Base-by-base conservation (phyloP, 805 yeast genomes). In the Barnettozyma siamensis region DNA sequence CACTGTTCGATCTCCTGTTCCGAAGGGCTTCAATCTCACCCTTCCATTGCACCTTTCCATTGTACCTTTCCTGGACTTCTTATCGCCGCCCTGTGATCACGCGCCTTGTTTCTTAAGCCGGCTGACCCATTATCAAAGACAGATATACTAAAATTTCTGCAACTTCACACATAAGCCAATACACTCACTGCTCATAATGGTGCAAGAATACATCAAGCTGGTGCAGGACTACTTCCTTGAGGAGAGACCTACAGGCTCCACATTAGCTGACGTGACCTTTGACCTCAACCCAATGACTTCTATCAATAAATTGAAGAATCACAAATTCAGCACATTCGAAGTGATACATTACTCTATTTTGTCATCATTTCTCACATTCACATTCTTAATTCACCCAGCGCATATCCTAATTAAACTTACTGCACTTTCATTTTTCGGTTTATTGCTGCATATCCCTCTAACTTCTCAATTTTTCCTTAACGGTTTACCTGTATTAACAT, bases 391-490 rank as follows among this genome's bases (percentile, higher is more conserved):
- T 41, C 69, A 76, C 46, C 85, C 87, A 9, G 75, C 79, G 1
- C 60, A 71, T 10, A 59, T 79, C 47, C 27, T 79, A 3, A 35
- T 59, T 29, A 69, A 61, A 42, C 21, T 53, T 27, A 18, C 55
- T 50, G 42, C 55, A 47, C 43, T 58, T 62, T 31, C 66, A 67
- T 36, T 73, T 19, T 65, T 76, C 31, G 61, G 72, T 28, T 43
- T 67, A 17, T 51, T 72, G 10, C 67, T 84, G 46, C 64, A 83
- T 38, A 55, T 88, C 12, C 98, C 98, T 7, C 61, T 83, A 33
- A 78, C 93, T 2, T 73, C 84, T 7, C 97, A 91, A 61, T 88
- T 89, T 59, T 86, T 87, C 61, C 69, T 87, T 38, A 80, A 79
- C 51, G 93, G 88, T 12, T 63, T 86, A 56, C 97, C 97, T 4